Evolutionary conservation across 345 rosid genomes (phyloP).

Genomic region (Rhodomyrtus tomentosa): DNA sequence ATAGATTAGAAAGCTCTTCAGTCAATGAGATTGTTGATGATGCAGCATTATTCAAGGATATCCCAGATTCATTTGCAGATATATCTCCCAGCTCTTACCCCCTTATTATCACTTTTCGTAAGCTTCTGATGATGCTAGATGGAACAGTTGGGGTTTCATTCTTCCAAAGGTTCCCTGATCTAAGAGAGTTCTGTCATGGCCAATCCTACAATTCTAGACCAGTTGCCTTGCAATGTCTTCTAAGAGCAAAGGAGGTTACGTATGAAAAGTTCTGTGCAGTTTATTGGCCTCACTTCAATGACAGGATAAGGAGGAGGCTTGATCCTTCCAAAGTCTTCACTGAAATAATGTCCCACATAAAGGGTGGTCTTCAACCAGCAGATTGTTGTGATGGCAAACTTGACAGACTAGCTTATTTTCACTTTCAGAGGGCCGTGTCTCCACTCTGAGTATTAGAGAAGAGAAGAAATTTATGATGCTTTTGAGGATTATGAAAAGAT

Average conservation of each 20-base stretch:
- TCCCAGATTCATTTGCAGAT: slow-evolving; percentile 28
- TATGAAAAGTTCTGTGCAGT: slow-evolving; percentile 27
- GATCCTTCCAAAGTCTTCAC: slow-evolving; percentile 38
- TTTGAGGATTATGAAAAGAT: slow-evolving; percentile 33
- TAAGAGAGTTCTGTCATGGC: slow-evolving; percentile 7
- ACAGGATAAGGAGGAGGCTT: slow-evolving; percentile 18
- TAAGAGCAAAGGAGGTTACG: slow-evolving; percentile 32
- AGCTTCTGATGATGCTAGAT: slow-evolving; percentile 53
- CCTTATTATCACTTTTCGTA: slow-evolving; percentile 37
- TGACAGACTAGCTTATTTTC: slow-evolving; percentile 16
- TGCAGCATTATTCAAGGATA: slow-evolving; percentile 20
- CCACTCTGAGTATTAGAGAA: slow-evolving; percentile 13
- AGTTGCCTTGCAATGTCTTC: slow-evolving; percentile 10
- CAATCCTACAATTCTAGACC: slow-evolving; percentile 9
- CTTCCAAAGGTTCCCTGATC: slow-evolving; percentile 30
- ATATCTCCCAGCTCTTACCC: slow-evolving; percentile 24
- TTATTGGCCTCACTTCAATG: slow-evolving; percentile 45
- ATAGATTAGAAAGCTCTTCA: slow-evolving; percentile 1
- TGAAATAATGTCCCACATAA: slow-evolving; percentile 45
- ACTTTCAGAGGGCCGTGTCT: slow-evolving; percentile 22
- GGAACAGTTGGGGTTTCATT: slow-evolving; percentile 33
- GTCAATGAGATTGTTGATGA: slow-evolving; percentile 20
- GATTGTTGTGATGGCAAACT: slow-evolving; percentile 17
- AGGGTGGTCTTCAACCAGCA: slow-evolving; percentile 25
- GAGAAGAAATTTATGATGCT: slow-evolving; percentile 23